These are phyloP conservation scores for Scheffersomyces insectosa DNA, from an alignment of 1,139 yeast species.

Conservation along the genomic window DNA sequence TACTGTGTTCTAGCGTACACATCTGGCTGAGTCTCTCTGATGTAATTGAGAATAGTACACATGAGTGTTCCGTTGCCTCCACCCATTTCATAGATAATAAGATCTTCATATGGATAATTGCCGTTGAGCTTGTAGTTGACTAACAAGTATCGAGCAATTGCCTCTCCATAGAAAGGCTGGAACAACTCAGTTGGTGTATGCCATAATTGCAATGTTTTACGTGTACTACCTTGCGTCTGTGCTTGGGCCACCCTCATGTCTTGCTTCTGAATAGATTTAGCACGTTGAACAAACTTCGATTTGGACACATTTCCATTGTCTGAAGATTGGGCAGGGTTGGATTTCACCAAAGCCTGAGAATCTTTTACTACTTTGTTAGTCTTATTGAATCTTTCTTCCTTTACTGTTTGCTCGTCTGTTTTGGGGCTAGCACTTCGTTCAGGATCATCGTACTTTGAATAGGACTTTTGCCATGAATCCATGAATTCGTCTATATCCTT, in stretches of 20 bases:
- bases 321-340: no score
- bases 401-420: not conserved
- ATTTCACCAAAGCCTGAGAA: no score
- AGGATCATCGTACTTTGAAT: constrained; percentile 51
- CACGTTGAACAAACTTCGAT: constrained; percentile 33
- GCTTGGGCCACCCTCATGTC: constrained; percentile 15
- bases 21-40: constrained; percentile 66
- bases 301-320: not conserved
- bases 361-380: no score
- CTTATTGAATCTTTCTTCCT: no score
- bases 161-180: constrained; percentile 82
- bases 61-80: constrained; percentile 90
- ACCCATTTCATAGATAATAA: constrained; percentile 82
- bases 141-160: constrained; percentile 71
- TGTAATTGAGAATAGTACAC: constrained; percentile 72
- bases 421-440: constrained; percentile 10
- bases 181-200: constrained; percentile 89
- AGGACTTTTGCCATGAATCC: constrained; percentile 68
- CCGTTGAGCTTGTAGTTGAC: constrained; percentile 67
- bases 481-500: constrained; percentile 70
- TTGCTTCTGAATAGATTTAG: constrained; percentile 31
- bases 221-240: constrained; percentile 12
- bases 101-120: constrained; percentile 60
- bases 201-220: constrained; percentile 67
- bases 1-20: constrained; percentile 69